Evolutionary conservation across 1,284 basidiomycete genomes (phyloP), one percentile per base, ranked within the genome.

Genomic region (Taiwanofungus camphoratus): DNA sequence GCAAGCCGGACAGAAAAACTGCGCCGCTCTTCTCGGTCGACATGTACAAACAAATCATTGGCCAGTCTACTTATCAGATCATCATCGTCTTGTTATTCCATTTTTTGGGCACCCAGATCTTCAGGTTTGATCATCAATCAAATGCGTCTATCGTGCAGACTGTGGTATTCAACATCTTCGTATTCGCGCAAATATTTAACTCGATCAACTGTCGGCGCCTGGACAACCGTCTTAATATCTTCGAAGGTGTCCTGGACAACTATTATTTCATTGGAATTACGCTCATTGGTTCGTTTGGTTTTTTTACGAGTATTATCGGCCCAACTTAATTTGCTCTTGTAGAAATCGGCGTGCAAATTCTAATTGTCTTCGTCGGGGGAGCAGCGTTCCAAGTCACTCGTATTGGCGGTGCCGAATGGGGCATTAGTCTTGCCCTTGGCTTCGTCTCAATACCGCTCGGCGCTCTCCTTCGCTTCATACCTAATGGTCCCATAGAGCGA

Each of bases 121-220:
- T 97, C 36, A 77, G 79, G 3, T 69, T 82, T 39, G 67, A 74
- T 21, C 52, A 70, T 29, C 62, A 64, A 5, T 55, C 60, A 30
- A 67, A 74, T 36, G 56, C 74, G n/a, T 60, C 68, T 7, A 68
- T 86, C 43, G 73, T 95, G 9, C 81, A 84, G 55, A 92, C 94
- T 0, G 71, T 98, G 11, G 88, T 97, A 31, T 99, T 99, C 81
- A 99, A 98, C 61, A 75, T 84, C 13, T 99, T 97, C 59, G 95
- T 99, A 35, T 98, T 97, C 65, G 91, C 90, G 39, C 92, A 96
- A 63, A 92, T 97, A 54, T 91, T 82, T 69, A 97, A 97, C 70
- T 93, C 92, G 49, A 66, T 98, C 65, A 98, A 98, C 60, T 92
- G 86, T 53, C 76, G 95, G 44, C 76, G 91, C 33, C 72, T 99